phyloP scores from a whole-genome alignment of 768 basidiomycete genomes.

The Macrolepiota fuliginosa region DNA sequence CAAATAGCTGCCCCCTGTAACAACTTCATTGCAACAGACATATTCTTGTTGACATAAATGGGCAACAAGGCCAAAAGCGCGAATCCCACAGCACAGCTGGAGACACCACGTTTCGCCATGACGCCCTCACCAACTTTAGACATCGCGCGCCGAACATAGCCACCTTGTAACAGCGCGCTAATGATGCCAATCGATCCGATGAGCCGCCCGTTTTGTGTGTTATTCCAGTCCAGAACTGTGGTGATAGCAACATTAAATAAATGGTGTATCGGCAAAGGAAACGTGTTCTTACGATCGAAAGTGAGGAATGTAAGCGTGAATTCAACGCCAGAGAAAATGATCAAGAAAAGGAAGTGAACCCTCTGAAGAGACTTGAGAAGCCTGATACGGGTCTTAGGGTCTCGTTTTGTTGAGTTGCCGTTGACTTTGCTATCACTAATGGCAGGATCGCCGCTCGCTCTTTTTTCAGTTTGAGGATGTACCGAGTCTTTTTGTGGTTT shows the following conservation, averaged over 20 bases:
- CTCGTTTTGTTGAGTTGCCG: slow-evolving; percentile 26
- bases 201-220: slow-evolving; percentile 82
- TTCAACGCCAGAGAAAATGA: slow-evolving; percentile 92
- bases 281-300: slow-evolving; percentile 65
- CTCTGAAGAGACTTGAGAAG: slow-evolving; percentile 58
- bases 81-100: slow-evolving; percentile 70
- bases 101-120: slow-evolving; percentile 82
- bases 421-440: slow-evolving; percentile 12
- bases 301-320: slow-evolving; percentile 96
- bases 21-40: slow-evolving; percentile 45
- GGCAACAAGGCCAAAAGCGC: slow-evolving; percentile 73
- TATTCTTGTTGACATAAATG: slow-evolving; percentile 38
- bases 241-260: background rate
- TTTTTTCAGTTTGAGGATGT: slow-evolving; percentile 16
- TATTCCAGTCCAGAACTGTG: slow-evolving; percentile 85
- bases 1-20: slow-evolving; percentile 74
- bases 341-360: slow-evolving; percentile 83
- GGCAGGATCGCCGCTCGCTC: background rate
- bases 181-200: slow-evolving; percentile 89
- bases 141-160: slow-evolving; percentile 85
- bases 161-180: slow-evolving; percentile 88
- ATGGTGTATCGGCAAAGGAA: slow-evolving; percentile 1
- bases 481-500: slow-evolving; percentile 14
- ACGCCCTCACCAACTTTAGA: slow-evolving; percentile 73
- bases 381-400: slow-evolving; percentile 48